These are phyloP conservation scores for Camellia oleifera DNA, from an alignment of 179 eudicot species.

Conservation along the genomic window DNA sequence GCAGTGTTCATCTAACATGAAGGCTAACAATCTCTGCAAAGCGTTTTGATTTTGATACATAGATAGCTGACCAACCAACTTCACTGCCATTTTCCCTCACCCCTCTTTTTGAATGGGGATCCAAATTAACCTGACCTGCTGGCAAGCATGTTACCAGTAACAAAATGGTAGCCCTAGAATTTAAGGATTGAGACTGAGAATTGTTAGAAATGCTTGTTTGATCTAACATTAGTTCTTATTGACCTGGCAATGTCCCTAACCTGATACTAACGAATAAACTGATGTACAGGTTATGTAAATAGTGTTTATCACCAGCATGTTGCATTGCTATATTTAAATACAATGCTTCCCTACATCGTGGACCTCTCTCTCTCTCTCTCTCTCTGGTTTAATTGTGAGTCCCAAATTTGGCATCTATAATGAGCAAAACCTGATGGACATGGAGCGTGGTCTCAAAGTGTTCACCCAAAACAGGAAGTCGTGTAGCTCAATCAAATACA, in stretches of 20 bases:
- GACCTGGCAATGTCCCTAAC: conserved; percentile 12
- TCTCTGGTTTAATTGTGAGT: too few relatives aligned
- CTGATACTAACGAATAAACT: conserved; percentile 14
- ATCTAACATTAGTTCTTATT: background rate
- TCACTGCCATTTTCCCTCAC: conserved; percentile 6
- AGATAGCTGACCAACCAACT: conserved; percentile 18
- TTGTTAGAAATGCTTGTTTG: background rate
- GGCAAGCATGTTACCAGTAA: too few relatives aligned
- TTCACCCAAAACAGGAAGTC: too few relatives aligned
- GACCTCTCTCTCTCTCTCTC: too few relatives aligned
- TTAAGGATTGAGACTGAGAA: too few relatives aligned
- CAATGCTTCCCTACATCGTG: background rate
- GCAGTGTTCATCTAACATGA: conserved; percentile 75
- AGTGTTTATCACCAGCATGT: conserved; percentile 9
- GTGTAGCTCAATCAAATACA: too few relatives aligned
- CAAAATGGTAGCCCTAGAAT: too few relatives aligned
- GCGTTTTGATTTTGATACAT: conserved; percentile 55
- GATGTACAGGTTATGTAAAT: conserved; percentile 21
- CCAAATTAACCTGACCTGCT: conserved; percentile 16
- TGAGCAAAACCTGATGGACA: too few relatives aligned
- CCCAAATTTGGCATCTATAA: too few relatives aligned
- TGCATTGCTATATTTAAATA: background rate
- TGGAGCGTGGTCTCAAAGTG: too few relatives aligned
- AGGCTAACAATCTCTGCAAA: conserved; percentile 77
- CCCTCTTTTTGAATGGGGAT: conserved; percentile 19